Conservation (phyloP, 768 basidiomycete genomes). For the Lactarius deliciosus region DNA sequence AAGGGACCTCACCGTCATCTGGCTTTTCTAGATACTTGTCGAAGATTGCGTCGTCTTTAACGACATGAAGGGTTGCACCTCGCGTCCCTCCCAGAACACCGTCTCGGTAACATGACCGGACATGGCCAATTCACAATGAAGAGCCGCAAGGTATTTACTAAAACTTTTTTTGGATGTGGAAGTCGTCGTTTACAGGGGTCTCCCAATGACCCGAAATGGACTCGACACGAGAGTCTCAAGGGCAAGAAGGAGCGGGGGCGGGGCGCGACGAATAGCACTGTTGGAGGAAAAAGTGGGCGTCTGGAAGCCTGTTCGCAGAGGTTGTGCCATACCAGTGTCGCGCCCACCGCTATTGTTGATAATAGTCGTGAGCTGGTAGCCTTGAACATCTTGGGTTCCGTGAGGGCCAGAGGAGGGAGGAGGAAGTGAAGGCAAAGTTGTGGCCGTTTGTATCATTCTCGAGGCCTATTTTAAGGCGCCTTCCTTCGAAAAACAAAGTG, state of each 20-base stretch:
- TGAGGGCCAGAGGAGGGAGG: conserved; percentile 59
- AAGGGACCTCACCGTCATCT: conserved; percentile 71
- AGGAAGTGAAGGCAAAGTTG: conserved; percentile 77
- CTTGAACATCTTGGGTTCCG: conserved; percentile 83
- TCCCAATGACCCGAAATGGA: conserved; percentile 51
- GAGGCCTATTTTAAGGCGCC: conserved; percentile 70
- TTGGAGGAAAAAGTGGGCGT: conserved; percentile 33
- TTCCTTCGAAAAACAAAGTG: conserved; percentile 83
- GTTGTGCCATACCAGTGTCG: conserved; percentile 20
- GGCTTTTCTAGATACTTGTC: conserved; percentile 94
- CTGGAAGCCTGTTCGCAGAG: conserved; percentile 24
- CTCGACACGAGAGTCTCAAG: conserved; percentile 56
- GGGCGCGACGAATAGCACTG: conserved; percentile 31
- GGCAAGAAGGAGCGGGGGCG: conserved; percentile 40
- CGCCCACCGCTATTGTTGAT: conserved; percentile 57
- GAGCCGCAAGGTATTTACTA: conserved; percentile 11
- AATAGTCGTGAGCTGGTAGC: conserved; percentile 69
- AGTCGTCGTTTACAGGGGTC: too few species aligned
- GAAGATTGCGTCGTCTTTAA: conserved; percentile 94
- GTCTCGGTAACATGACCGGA: conserved; percentile 81
- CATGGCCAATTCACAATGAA: conserved; percentile 88
- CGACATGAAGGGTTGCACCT: conserved; percentile 84
- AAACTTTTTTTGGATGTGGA: too few species aligned
- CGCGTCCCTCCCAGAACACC: conserved; percentile 96
- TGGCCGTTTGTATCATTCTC: conserved; percentile 66